Evolutionary conservation across 176 grass and related monocot genomes (phyloP), one percentile per base, ranked within the genome.

Genomic region (Thinopyrum elongatum): DNA sequence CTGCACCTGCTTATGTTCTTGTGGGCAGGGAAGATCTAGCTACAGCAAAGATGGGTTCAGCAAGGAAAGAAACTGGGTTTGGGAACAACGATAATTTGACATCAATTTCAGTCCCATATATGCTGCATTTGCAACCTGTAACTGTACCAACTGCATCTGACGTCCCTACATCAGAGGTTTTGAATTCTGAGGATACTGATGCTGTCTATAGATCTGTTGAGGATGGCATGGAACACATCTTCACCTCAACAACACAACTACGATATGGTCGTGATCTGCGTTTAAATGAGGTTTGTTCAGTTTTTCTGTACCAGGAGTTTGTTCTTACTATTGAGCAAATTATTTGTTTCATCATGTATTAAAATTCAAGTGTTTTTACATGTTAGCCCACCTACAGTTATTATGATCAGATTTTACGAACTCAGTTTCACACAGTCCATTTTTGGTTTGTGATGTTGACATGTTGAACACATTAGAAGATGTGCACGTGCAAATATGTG

Each of bases 201-300:
- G 87, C 89, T 81, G 59, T 84, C 73, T 87, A 80, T 86, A 90
- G 84, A 95, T 84, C 92, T 34, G 82, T 95, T 65, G 95, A 98
- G 74, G 95, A 98, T 98, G 95, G 95, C 46, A 98, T 98, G 95
- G 95, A 98, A 78, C 95, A 98, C 72, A 95, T 98, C 70, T 98
- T 95, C 78, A 95, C 90, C 77, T 98, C 93, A 61, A 91, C 87
- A 85, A 98, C 93, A 70, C 93, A 98, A 82, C 63, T 98, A 36
- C 83, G 93, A 86, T 98, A 86, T 84, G 95, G 95, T 22, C 93
- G 88, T 86, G 95, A 98, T 91, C 82, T 98, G 58, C 91, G 95
- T 60, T 88, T 98, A 47, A 98, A 98, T 86, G 95, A 98, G 95
- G 95, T 98, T 92, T 76, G 49, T 31, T 36, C 42, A 75, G 42